Evolutionary conservation across 2,329 filamentous ascomycete genomes (phyloP), one percentile per base, ranked within the genome.

Genomic region (Penicillium aurantiogriseum): DNA sequence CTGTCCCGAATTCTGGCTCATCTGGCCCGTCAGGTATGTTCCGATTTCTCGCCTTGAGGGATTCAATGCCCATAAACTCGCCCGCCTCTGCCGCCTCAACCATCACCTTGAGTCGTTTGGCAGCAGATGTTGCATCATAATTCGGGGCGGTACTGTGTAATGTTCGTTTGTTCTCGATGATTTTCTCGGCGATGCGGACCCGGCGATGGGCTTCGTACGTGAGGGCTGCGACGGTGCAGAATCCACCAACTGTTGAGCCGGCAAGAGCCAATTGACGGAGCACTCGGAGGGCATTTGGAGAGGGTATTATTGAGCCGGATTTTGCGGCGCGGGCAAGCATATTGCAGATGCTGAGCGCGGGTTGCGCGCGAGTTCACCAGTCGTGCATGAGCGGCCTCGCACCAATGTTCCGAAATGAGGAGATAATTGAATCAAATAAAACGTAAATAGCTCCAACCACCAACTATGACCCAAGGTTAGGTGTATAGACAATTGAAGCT

Each of bases 1-100:
- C 42, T 19, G 36, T 13, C n/a, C 38, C 36, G 17, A 31, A 29
- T 15, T 13, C 13, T 15, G 54, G 54, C 21, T 56, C 60, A 29
- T 45, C 29, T 35, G 57, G 45, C 19, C 43, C 49, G 15, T 54
- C 40, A 40, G 40, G 39, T 46, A 49, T 35, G 5, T 48, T 40
- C 31, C 51, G 50, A 39, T 69, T 65, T 52, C 69, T 63, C 54
- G 67, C 56, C 45, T 72, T 74, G 61, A 74, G 64, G 21, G 74
- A 74, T 10, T 71, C 72, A 46, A 77, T 48, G 0, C 76, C 74
- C 54, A 72, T 69, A 42, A 77, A 77, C 23, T 78, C 75, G 1
- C 75, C 76, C 2, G 73, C 72, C 57, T 79, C 77, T 2, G 77
- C 77, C 3, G 76, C 75, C 46, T 77, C 75, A 60, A 79, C 75